These are phyloP conservation scores for Carpinus fangiana DNA, from an alignment of 306 rosid genomes.

Conservation along the genomic window DNA sequence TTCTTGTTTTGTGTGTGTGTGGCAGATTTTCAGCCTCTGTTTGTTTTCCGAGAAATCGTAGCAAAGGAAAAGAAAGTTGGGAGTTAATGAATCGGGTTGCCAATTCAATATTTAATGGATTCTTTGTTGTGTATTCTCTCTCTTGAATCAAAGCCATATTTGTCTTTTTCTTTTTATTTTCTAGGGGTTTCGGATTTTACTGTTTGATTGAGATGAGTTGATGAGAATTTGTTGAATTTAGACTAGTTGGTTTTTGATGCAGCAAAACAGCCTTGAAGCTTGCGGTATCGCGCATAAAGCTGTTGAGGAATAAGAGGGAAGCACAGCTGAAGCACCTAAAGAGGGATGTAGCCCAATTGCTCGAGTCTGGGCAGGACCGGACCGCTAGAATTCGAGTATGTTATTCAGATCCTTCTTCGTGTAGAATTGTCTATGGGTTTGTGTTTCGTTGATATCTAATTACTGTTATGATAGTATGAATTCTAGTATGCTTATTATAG, in stretches of 20 bases:
- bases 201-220: conserved; percentile 22
- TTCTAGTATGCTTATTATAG: background rate
- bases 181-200: background rate
- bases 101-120: background rate
- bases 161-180: background rate
- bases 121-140: background rate
- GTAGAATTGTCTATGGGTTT: background rate
- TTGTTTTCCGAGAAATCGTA: background rate
- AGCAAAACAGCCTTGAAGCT: conserved; percentile 91
- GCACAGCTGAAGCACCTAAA: conserved; percentile 64
- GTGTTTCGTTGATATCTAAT: background rate
- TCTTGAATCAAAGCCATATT: background rate
- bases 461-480: background rate
- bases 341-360: conserved; percentile 82
- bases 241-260: conserved; percentile 33
- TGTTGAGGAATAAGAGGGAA: conserved; percentile 82
- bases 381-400: conserved; percentile 83
- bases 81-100: background rate
- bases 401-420: conserved; percentile 10
- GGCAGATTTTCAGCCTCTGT: background rate
- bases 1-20: background rate
- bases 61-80: background rate
- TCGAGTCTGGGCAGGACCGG: conserved; percentile 75
- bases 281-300: conserved; percentile 78
- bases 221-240: background rate